Percentiles rank a stretch among this genome's conserved stretches.
phyloP scores from a whole-genome alignment of 1,284 basidiomycete species.

The Ustilago lituana region DNA sequence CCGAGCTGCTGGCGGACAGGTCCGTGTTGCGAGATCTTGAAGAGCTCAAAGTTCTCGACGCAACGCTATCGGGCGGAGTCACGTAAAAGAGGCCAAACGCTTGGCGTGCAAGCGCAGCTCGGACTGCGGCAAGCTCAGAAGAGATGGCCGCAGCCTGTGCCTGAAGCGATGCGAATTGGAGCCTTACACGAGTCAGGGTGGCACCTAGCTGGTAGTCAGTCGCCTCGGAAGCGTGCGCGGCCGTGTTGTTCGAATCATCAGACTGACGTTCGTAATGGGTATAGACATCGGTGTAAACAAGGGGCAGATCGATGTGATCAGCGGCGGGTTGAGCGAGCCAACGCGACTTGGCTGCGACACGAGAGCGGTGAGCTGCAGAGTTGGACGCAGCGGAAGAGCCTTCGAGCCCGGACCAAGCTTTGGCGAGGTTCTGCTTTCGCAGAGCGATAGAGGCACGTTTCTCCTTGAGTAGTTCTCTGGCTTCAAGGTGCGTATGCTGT shows the following conservation, averaged over 20 bases:
- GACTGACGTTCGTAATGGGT: conserved; percentile 32
- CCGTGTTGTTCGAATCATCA: background rate
- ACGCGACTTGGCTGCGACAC: conserved; percentile 26
- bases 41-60: background rate
- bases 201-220: conserved; percentile 27
- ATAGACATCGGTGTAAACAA: conserved; percentile 39
- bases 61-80: conserved; percentile 12
- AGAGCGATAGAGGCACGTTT: conserved; percentile 15
- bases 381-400: conserved; percentile 20
- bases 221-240: background rate
- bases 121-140: conserved; percentile 16
- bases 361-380: conserved; percentile 25
- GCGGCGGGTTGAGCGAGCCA: conserved; percentile 39
- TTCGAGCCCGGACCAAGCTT: conserved; percentile 48
- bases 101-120: conserved; percentile 43
- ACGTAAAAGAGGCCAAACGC: conserved; percentile 40
- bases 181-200: conserved; percentile 17
- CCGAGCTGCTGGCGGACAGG: conserved; percentile 28
- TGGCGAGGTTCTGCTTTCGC: conserved; percentile 43
- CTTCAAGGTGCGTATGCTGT: conserved; percentile 24
- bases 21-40: conserved; percentile 11
- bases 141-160: conserved; percentile 13
- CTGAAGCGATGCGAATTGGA: conserved; percentile 23
- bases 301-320: conserved; percentile 21
- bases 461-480: conserved; percentile 25